Evolutionary conservation across 495 filamentous ascomycete genomes (phyloP).

Genomic region (Cenococcum geophilum): DNA sequence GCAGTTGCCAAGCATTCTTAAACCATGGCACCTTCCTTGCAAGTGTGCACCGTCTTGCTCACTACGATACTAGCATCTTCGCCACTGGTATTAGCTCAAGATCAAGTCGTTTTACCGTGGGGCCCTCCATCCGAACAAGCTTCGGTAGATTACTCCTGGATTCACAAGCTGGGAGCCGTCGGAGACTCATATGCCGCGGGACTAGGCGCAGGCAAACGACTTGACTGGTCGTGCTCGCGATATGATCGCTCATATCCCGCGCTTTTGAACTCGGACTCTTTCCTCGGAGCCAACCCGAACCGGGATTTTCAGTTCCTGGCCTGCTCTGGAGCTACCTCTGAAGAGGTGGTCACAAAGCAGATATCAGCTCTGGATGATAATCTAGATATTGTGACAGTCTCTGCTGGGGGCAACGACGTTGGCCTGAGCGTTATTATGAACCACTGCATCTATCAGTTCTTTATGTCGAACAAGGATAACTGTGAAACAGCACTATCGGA

Average conservation of each 20-base stretch:
- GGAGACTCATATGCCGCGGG: conserved; percentile 28
- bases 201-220: conserved; percentile 17
- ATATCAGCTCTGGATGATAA: conserved; percentile 6
- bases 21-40: too few species aligned
- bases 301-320: conserved; percentile 21
- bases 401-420: conserved; percentile 25
- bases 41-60: too few species aligned
- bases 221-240: conserved; percentile 22
- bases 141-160: conserved; percentile 13
- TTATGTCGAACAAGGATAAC: conserved; percentile 12
- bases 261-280: conserved; percentile 8
- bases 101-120: background rate
- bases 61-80: too few species aligned
- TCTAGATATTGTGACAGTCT: conserved; percentile 27
- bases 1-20: too few species aligned
- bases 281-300: conserved; percentile 10
- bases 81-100: too few species aligned
- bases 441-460: conserved; percentile 29
- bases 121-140: background rate
- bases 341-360: conserved; percentile 14
- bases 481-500: conserved; percentile 14
- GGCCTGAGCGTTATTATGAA: conserved; percentile 20
- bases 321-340: conserved; percentile 20
- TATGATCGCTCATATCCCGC: conserved; percentile 20
- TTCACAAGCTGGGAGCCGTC: conserved; percentile 18